These are phyloP conservation scores for button mushroom (Agaricus bisporus) DNA, from an alignment of 768 basidiomycete genomes.

Conservation along the genomic window DNA sequence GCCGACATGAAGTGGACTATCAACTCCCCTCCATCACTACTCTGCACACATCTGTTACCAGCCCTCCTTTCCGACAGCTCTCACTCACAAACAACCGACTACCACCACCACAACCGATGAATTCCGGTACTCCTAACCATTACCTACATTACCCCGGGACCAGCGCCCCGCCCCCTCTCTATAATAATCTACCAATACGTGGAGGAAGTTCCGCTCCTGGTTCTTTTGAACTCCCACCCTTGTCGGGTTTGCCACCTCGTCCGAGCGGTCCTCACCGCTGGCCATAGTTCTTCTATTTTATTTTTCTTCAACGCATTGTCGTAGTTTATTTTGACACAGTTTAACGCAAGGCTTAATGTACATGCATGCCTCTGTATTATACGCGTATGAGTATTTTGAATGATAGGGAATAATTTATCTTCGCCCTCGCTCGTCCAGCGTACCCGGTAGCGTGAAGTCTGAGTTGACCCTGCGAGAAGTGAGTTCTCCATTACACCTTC, in stretches of 20 bases:
- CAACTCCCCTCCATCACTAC: constrained; percentile 9
- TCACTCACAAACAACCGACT: constrained; percentile 8
- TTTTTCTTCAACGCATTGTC: neutral
- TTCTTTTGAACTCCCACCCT: constrained; percentile 19
- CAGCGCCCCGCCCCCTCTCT: constrained; percentile 8
- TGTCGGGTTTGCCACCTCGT: constrained; percentile 11
- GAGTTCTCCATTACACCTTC: no score
- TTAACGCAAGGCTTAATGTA: constrained; percentile 11
- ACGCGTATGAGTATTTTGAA: constrained; percentile 5
- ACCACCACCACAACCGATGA: constrained; percentile 10
- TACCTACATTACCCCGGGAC: constrained; percentile 15
- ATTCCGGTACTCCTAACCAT: constrained; percentile 12
- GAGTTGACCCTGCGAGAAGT: no score
- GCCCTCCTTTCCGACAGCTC: constrained; percentile 7
- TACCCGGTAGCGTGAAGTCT: neutral
- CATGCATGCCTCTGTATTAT: constrained; percentile 10
- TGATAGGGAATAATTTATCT: constrained; percentile 1
- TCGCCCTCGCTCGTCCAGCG: neutral
- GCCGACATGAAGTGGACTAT: constrained; percentile 27
- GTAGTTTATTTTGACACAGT: constrained; percentile 9
- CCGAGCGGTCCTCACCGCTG: constrained; percentile 12
- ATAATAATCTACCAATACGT: constrained; percentile 13
- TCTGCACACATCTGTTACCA: constrained; percentile 2
- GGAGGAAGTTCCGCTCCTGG: constrained; percentile 13
- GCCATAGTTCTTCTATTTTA: constrained; percentile 11